phyloP scores from a whole-genome alignment of 163 green algal species.

The Scenedesmus sp. region DNA sequence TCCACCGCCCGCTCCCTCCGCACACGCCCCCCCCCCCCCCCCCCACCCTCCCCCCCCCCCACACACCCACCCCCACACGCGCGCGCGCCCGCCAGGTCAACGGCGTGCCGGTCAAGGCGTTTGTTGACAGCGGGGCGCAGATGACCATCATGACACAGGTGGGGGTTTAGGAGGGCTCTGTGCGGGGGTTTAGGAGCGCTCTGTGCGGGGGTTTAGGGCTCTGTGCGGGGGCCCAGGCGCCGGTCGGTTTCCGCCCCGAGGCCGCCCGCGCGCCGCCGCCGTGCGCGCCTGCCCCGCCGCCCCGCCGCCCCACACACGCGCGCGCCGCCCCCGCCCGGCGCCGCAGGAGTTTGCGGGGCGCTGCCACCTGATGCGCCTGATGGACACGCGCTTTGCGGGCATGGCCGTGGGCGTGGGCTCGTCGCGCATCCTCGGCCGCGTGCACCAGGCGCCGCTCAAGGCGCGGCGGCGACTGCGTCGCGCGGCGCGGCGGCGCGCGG shows the following conservation, averaged over 20 bases:
- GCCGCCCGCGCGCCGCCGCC: too few species aligned
- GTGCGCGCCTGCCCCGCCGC: too few species aligned
- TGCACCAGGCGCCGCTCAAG: conserved; percentile 88
- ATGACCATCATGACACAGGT: conserved; percentile 70
- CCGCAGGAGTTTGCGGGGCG: conserved; percentile 70
- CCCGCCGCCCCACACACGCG: too few species aligned
- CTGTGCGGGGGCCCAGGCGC: background rate
- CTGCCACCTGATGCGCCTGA: conserved; percentile 81
- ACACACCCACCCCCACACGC: background rate
- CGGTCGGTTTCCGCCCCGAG: background rate
- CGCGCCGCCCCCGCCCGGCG: too few species aligned
- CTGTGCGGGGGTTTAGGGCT: background rate
- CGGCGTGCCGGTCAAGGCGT: conserved; percentile 82
- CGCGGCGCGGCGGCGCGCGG: too few species aligned
- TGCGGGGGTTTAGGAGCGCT: background rate
- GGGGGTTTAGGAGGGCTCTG: too few species aligned
- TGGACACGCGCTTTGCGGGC: conserved; percentile 88
- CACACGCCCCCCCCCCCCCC: too few species aligned
- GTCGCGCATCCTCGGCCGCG: conserved; percentile 87
- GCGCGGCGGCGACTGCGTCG: conserved; percentile 66
- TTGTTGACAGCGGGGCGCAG: conserved; percentile 96
- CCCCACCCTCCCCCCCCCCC: too few species aligned
- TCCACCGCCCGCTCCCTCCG: too few species aligned
- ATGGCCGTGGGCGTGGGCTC: conserved; percentile 91
- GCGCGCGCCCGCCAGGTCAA: conserved; percentile 64